Evolutionary conservation across 2,329 filamentous ascomycete species (phyloP), one percentile per base, ranked within the genome.

Genomic region (Ceratocystis destructans): DNA sequence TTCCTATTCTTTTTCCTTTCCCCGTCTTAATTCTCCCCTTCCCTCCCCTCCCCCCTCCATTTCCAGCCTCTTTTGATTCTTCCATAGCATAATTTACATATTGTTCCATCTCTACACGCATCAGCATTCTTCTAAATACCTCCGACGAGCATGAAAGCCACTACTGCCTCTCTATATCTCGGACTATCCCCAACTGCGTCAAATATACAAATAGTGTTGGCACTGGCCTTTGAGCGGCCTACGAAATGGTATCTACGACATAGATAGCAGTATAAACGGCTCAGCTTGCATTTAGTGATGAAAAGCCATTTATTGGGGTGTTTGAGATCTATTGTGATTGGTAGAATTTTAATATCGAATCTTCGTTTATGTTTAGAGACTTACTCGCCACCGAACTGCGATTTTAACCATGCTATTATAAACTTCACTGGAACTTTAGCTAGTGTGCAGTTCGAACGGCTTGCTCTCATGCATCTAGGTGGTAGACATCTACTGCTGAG

Each of bases 401-500:
- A 80, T 17, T 94, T 93, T 77, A 87, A 90, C 72, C 82, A 84
- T 44, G 86, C 92, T 17, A 81, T 83, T 28, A 83, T 94, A 74
- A 90, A 91, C 72, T 82, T 94, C 70, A 92, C 87, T 0, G 86
- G 88, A 15, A 83, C 83, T 0, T 88, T 87, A 8, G 77, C 79
- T 69, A 90, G 90, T 0, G 80, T 83, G 2, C 90, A 95, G 71
- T 92, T 83, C 74, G 90, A 95, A 73, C 82, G 89, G 48, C 79
- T 93, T 7, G 90, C 84, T 3, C 74, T 87, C 41, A 86, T 94
- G 80, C 94, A 87, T 71, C 78, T 94, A 46, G 84, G 84, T 50
- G 88, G 79, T 80, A 89, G 28, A 92, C 89, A 1, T 91, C 88
- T 4, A 95, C 90, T 0, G 88, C 89, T 3, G 88, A 95, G 75